Base-by-base conservation (phyloP, 768 basidiomycete genomes). In the Lepiota venenata region DNA sequence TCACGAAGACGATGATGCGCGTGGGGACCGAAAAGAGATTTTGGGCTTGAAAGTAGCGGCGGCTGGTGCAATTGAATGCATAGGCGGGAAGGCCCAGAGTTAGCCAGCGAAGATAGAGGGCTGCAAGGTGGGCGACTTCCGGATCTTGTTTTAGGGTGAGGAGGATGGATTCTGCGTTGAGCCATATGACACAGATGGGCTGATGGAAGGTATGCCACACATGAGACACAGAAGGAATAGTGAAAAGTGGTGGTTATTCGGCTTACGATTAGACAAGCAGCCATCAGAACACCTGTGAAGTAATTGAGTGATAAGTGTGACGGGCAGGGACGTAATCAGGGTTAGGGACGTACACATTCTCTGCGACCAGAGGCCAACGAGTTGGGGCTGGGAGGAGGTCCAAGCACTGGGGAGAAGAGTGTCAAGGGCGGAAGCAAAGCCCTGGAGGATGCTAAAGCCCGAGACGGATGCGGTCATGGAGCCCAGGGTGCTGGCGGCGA, bases 331-430 rank as follows among this genome's bases (percentile, higher is more conserved):
- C 48, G 37, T n/a, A n/a, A 42, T 53, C 55, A 56, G 51, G 18
- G 25, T n/a, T n/a, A n/a, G 35, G 18, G 3, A 74, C 85, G 42
- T 59, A 88, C 88, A 73, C 89, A 92, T 93, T 58, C 94, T 76
- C 67, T 95, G 93, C 8, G 88, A 70, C 94, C 94, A 96, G 7
- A 96, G 76, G 6, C 94, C 94, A 10, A 98, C 91, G 10, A 92
- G 76, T 14, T 86, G 72, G 0, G 94, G 96, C 27, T 87, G 84
- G 1, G 84, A 65, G 2, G 93, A 93, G 0, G 97, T 95, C 94
- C 91, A 99, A 14, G 96, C 94, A 37, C 91, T 84, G 0, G 97
- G 96, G 8, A 98, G 82, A 62, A 99, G 80, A 0, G 95, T 95
- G 67, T 99, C 97, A 16, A 99, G 82, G 0, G 92, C 85, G 46